Evolutionary conservation across 2,329 filamentous ascomycete species (phyloP), one percentile per base, ranked within the genome.

Genomic region (Immersiporthe knoxdaviesiana): DNA sequence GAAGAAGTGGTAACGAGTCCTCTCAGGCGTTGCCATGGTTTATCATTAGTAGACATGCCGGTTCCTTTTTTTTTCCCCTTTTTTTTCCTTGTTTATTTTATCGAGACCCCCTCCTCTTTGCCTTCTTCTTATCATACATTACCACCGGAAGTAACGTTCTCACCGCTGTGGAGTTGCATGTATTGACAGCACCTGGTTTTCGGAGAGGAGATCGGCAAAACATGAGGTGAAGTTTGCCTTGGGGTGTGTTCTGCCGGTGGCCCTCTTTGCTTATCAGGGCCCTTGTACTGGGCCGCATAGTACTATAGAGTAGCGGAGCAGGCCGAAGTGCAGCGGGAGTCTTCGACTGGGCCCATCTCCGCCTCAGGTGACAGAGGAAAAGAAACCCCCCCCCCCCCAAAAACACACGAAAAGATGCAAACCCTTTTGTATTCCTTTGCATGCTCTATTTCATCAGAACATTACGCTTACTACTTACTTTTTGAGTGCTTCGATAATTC

Each of bases 71-170:
- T 30, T 52, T 52, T n/a, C n/a, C n/a, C n/a, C 12, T 24, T 52
- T 11, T 52, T 52, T 24, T 52, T 52, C 4, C n/a, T n/a, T n/a
- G 12, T 21, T 50, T 24, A n/a, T 14, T 54, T 65, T 37, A 44
- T 30, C n/a, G 8, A 44, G 27, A 58, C 27, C 54, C 52, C 24
- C 61, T 6, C n/a, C 3, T 35, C 27, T n/a, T n/a, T n/a, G n/a
- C n/a, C 24, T 58, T 58, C 54, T 32, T 39, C 59, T 44, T 39
- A 41, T 44, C 56, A 54, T 65, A 32, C 18, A 8, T 21, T 2
- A 47, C 44, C 44, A 47, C 27, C 24, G 1, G 41, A 50, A 3
- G 68, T 70, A 65, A 68, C 68, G 63, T 68, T 65, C 62, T 68
- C 39, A 16, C 39, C 27, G 35, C 50, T 65, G 68, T 65, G 63